These are phyloP conservation scores for Diplodia scrobiculata DNA, from an alignment of 2,329 filamentous ascomycete species.

Conservation along the genomic window DNA sequence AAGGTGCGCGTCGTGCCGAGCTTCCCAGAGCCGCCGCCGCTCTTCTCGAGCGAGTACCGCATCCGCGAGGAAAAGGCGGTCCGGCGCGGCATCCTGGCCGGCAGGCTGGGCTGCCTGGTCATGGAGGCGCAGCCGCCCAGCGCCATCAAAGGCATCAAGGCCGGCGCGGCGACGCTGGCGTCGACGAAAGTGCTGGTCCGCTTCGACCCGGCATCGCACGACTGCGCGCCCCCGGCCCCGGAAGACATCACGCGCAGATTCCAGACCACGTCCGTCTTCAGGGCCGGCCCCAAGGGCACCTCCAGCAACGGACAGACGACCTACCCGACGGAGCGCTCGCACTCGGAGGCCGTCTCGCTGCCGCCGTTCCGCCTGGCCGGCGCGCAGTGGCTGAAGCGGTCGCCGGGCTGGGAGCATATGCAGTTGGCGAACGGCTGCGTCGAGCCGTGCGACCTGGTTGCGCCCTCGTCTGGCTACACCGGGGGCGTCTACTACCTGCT, in stretches of 20 bases:
- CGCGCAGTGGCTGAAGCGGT: neutral
- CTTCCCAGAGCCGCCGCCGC: conserved; percentile 1
- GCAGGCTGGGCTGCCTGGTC: neutral
- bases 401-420: neutral
- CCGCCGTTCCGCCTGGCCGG: neutral
- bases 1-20: neutral
- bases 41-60: neutral
- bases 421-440: neutral
- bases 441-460: neutral
- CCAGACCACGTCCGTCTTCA: neutral
- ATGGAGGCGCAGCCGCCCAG: neutral
- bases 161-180: neutral
- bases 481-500: conserved; percentile 12
- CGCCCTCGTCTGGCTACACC: neutral
- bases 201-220: neutral
- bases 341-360: neutral
- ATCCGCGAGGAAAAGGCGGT: conserved; percentile 6
- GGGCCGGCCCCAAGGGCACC: neutral
- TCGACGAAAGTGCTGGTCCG: neutral
- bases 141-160: neutral
- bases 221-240: neutral
- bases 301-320: neutral
- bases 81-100: neutral
- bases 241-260: neutral
- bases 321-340: neutral